A percentile compares a stretch with the other conserved stretches of the same genome.
These are phyloP conservation scores for Colletotrichum abscissum DNA, from an alignment of 2,329 filamentous ascomycete genomes.

Conservation along the genomic window DNA sequence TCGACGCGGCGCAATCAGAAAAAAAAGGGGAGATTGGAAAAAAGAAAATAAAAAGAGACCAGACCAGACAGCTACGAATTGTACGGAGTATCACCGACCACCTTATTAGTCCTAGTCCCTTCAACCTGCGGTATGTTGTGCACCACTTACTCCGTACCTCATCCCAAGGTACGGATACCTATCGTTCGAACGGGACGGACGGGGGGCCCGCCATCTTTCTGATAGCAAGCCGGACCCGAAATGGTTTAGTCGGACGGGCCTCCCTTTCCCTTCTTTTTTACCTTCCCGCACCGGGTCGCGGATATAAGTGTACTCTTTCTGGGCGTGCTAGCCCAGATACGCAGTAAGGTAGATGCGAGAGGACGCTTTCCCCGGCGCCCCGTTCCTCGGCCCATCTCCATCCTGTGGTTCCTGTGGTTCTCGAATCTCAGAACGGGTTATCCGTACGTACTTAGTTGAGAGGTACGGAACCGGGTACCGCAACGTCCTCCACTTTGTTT, in stretches of 20 bases:
- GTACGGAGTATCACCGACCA: no score
- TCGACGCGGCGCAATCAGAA: background rate
- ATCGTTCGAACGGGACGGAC: background rate
- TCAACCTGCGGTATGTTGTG: background rate
- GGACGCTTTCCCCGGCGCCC: constrained; percentile 18
- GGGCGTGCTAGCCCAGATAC: background rate
- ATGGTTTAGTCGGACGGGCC: constrained; percentile 25
- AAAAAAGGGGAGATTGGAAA: background rate
- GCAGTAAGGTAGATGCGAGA: background rate
- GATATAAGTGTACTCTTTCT: constrained; percentile 1
- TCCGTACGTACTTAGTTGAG: background rate
- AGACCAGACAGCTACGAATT: background rate
- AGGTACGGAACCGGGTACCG: background rate
- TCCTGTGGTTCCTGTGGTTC: background rate
- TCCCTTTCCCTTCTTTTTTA: constrained; percentile 2
- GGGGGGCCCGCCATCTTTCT: constrained; percentile 9
- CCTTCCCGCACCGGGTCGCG: constrained; percentile 24
- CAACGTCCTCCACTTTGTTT: background rate
- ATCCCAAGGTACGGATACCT: background rate
- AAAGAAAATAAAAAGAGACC: no score
- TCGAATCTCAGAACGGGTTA: background rate
- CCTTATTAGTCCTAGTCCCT: background rate
- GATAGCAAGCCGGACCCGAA: constrained; percentile 29
- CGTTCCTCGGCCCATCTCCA: constrained; percentile 9
- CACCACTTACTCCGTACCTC: background rate